A percentile compares a stretch with the other conserved stretches of the same genome.
These are phyloP conservation scores for Exophiala bonariae DNA, from an alignment of 2,329 filamentous ascomycete species.

Conservation along the genomic window DNA sequence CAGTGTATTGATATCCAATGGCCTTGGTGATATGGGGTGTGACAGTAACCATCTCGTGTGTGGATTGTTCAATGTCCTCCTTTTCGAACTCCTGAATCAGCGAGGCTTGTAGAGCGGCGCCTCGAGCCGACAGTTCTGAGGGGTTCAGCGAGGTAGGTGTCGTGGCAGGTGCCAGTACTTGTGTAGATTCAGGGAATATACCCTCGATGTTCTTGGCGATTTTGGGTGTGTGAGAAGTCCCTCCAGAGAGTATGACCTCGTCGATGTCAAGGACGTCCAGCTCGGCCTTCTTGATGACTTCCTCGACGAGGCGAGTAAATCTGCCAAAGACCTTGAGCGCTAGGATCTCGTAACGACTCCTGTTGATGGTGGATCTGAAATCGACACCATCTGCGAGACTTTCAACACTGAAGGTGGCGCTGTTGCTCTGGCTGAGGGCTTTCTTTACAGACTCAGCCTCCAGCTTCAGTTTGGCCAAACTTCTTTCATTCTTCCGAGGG, in stretches of 20 bases:
- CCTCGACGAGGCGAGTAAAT: conserved; percentile 81
- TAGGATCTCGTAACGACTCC: conserved; percentile 87
- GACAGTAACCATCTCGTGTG: conserved; percentile 90
- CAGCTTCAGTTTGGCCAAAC: conserved; percentile 86
- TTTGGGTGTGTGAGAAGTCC: conserved; percentile 89
- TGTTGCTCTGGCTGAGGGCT: conserved; percentile 81
- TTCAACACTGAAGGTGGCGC: conserved; percentile 91
- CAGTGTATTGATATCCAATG: conserved; percentile 65
- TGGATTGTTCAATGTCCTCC: conserved; percentile 92
- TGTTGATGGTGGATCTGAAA: conserved; percentile 89
- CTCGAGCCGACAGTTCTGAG: conserved; percentile 82
- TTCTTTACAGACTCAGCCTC: conserved; percentile 93
- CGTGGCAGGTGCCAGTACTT: conserved; percentile 80
- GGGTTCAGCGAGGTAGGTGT: conserved; percentile 81
- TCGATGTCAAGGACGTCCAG: conserved; percentile 91
- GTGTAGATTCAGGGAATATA: conserved; percentile 79
- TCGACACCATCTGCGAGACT: conserved; percentile 85
- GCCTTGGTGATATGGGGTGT: conserved; percentile 87
- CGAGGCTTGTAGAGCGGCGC: conserved; percentile 92
- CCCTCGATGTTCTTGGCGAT: conserved; percentile 77
- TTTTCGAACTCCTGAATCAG: conserved; percentile 92
- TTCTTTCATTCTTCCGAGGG: conserved; percentile 76
- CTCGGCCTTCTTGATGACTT: conserved; percentile 85
- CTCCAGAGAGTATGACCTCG: conserved; percentile 90
- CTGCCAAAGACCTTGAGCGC: conserved; percentile 82